These are phyloP conservation scores for Pseudogymnoascus sp. DNA, from an alignment of 2,329 filamentous ascomycete species.

Conservation along the genomic window DNA sequence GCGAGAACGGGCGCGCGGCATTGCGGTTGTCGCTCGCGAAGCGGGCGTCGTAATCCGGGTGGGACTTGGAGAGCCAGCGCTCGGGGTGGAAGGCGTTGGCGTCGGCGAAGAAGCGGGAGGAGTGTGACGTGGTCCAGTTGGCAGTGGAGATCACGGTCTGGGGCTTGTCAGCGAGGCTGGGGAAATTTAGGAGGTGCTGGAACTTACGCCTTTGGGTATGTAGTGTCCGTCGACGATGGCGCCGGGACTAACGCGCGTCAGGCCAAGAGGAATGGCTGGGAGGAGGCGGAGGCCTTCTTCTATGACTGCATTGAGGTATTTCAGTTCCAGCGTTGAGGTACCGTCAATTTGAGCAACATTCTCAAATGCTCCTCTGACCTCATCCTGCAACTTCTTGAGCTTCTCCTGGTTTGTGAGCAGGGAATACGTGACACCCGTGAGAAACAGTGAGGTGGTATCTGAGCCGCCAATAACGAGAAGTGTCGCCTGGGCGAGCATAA, in stretches of 20 bases:
- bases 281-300: constrained; percentile 30
- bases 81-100: constrained; percentile 27
- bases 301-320: constrained; percentile 32
- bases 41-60: constrained; percentile 18
- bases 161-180: background rate
- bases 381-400: constrained; percentile 22
- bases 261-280: constrained; percentile 25
- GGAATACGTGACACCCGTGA: constrained; percentile 19
- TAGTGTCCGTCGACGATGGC: constrained; percentile 11
- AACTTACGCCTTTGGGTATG: constrained; percentile 11
- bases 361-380: constrained; percentile 28
- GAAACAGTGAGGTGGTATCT: constrained; percentile 28
- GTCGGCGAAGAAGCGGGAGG: constrained; percentile 25
- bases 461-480: constrained; percentile 21
- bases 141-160: background rate
- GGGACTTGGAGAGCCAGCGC: constrained; percentile 30
- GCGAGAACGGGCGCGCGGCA: constrained; percentile 27
- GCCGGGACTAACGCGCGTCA: constrained; percentile 12
- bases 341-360: constrained; percentile 28
- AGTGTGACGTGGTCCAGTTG: constrained; percentile 18
- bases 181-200: constrained; percentile 22
- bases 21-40: constrained; percentile 27
- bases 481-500: background rate
- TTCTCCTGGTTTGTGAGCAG: constrained; percentile 9
- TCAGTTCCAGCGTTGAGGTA: constrained; percentile 22